These are phyloP conservation scores for Kluyveromyces aestuarii DNA, from an alignment of 805 yeast species.

Conservation along the genomic window DNA sequence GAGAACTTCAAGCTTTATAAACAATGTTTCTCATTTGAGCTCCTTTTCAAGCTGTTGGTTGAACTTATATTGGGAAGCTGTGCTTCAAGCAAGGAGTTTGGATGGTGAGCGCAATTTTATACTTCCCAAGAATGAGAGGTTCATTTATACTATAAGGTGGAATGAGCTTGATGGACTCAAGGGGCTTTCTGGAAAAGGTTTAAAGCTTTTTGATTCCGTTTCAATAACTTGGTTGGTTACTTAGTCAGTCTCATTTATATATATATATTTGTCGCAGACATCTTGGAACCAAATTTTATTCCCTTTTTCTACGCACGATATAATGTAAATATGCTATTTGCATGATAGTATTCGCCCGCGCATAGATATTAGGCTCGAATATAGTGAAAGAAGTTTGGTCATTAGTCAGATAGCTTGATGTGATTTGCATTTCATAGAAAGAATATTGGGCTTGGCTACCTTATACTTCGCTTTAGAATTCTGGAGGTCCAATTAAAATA, in stretches of 20 bases:
- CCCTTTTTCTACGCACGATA: too few species aligned
- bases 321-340: too few species aligned
- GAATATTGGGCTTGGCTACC: too few species aligned
- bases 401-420: too few species aligned
- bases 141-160: slow-evolving; percentile 29
- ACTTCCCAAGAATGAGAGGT: slow-evolving; percentile 1
- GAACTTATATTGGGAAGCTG: slow-evolving; percentile 36
- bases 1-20: slow-evolving; percentile 9
- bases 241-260: not conserved
- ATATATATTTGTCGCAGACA: not conserved
- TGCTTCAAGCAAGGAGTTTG: slow-evolving; percentile 11
- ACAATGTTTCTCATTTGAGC: slow-evolving; percentile 11
- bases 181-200: slow-evolving; percentile 51
- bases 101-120: slow-evolving; percentile 7
- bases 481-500: too few species aligned
- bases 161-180: slow-evolving; percentile 56
- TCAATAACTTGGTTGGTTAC: slow-evolving; percentile 26
- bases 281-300: not conserved
- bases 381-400: too few species aligned
- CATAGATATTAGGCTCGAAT: too few species aligned
- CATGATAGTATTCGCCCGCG: too few species aligned
- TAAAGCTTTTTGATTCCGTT: slow-evolving; percentile 41
- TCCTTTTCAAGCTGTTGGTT: slow-evolving; percentile 33
- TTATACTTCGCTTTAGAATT: too few species aligned
- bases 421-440: too few species aligned